A percentile compares a stretch with the other conserved stretches of the same genome.
phyloP scores from a whole-genome alignment of 495 filamentous ascomycete species.

The Podospora anserina region DNA sequence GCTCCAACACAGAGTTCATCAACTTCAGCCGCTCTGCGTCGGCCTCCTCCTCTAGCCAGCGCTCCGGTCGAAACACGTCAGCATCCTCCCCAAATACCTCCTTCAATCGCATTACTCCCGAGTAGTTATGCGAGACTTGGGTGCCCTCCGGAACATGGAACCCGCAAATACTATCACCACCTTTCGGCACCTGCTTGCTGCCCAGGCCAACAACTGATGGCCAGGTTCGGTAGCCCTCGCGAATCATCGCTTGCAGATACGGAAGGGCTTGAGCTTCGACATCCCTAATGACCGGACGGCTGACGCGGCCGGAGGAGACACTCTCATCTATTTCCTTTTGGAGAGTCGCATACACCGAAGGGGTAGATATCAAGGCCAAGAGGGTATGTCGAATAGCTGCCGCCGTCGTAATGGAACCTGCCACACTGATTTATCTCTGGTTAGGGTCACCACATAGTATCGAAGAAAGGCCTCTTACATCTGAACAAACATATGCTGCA shows the following conservation, averaged over 20 bases:
- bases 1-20: slow-evolving; percentile 35
- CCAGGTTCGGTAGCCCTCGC: slow-evolving; percentile 46
- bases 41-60: slow-evolving; percentile 48
- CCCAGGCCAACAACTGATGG: slow-evolving; percentile 46
- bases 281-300: slow-evolving; percentile 21
- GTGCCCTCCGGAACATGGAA: slow-evolving; percentile 55
- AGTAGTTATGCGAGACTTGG: slow-evolving; percentile 42
- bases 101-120: slow-evolving; percentile 30
- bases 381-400: slow-evolving; percentile 57
- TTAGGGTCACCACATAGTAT: slow-evolving; percentile 9
- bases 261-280: slow-evolving; percentile 42
- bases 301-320: slow-evolving; percentile 32
- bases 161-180: slow-evolving; percentile 51
- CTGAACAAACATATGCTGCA: slow-evolving; percentile 26
- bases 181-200: slow-evolving; percentile 43
- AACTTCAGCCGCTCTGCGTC: slow-evolving; percentile 23
- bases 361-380: slow-evolving; percentile 49
- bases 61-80: slow-evolving; percentile 48
- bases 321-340: slow-evolving; percentile 54
- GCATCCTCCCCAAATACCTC: slow-evolving; percentile 40
- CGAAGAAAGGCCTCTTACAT: slow-evolving; percentile 25
- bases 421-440: slow-evolving; percentile 40
- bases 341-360: slow-evolving; percentile 48
- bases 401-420: slow-evolving; percentile 64
- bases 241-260: slow-evolving; percentile 48